phyloP scores from a whole-genome alignment of 192 early-diverging fungal genomes.

The Coemansia sp. region DNA sequence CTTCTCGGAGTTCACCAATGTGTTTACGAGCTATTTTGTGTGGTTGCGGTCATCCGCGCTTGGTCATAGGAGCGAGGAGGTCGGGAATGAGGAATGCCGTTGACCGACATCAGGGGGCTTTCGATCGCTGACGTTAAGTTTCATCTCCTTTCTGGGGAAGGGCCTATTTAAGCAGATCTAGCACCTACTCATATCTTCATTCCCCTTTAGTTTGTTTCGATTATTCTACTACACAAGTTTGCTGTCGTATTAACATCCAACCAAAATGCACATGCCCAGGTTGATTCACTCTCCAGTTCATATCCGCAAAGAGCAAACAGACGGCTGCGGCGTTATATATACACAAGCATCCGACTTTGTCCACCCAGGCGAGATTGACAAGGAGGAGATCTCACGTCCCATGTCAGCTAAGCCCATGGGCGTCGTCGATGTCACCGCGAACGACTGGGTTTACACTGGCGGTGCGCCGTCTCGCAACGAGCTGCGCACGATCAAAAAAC shows the following conservation, averaged over 20 bases:
- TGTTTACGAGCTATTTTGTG: background rate
- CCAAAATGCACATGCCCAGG: constrained; percentile 5
- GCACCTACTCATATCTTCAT: background rate
- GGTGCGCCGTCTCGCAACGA: constrained; percentile 34
- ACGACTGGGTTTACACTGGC: constrained; percentile 33
- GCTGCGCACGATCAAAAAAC: constrained; percentile 27
- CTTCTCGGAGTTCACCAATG: background rate
- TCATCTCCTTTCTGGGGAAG: background rate
- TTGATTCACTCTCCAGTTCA: background rate
- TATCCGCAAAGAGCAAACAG: constrained; percentile 8
- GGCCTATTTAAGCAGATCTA: background rate
- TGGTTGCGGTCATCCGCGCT: constrained; percentile 5
- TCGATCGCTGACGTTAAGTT: background rate
- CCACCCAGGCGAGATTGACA: constrained; percentile 24
- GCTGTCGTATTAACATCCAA: background rate
- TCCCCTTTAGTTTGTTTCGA: background rate
- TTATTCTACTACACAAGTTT: background rate
- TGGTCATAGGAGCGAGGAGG: background rate
- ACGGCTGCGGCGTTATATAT: constrained; percentile 33
- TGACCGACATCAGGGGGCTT: background rate
- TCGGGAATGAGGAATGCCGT: constrained; percentile 1
- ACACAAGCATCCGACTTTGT: constrained; percentile 47
- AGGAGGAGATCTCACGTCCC: constrained; percentile 34
- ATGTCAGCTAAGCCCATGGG: constrained; percentile 35
- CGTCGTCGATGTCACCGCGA: constrained; percentile 41